Percentiles rank a stretch among this genome's conserved stretches.
Evolutionary conservation across 148 eudicot species (phyloP).

Genomic region (Rhododendron ovatum): DNA sequence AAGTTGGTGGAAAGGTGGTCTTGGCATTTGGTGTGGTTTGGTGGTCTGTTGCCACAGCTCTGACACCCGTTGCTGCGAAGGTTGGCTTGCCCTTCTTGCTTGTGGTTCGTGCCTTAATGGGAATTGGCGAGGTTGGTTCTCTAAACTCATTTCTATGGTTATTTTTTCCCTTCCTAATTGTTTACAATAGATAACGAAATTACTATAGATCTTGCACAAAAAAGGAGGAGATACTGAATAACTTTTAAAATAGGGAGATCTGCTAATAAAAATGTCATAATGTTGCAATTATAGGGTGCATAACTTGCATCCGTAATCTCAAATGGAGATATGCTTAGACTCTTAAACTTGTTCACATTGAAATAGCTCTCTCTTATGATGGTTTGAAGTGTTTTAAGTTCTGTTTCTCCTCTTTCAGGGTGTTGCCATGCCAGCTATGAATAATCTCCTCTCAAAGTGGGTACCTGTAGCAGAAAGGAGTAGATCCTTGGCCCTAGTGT

Average conservation of each 20-base stretch:
- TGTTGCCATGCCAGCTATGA: slow-evolving; percentile 99
- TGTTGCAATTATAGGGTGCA: not conserved
- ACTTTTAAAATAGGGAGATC: not conserved
- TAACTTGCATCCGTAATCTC: not conserved
- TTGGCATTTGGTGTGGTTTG: slow-evolving; percentile 85
- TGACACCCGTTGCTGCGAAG: slow-evolving; percentile 88
- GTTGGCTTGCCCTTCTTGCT: slow-evolving; percentile 85
- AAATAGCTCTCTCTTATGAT: not conserved
- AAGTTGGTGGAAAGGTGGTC: slow-evolving; percentile 80
- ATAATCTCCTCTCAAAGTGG: slow-evolving; percentile 89
- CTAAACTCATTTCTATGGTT: not conserved
- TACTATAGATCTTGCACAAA: not conserved
- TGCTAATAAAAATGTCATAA: not conserved
- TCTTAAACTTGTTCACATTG: not conserved
- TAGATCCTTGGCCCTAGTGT: slow-evolving; percentile 87
- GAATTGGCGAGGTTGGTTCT: slow-evolving; percentile 50
- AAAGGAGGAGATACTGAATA: not conserved
- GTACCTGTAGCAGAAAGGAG: slow-evolving; percentile 97
- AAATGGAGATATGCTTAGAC: not conserved
- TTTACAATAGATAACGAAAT: not conserved
- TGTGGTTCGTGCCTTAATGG: slow-evolving; percentile 89
- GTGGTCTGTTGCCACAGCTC: slow-evolving; percentile 91
- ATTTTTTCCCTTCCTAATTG: not conserved
- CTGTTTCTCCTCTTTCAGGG: slow-evolving; percentile 50
- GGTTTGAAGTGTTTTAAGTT: not conserved